Percentiles rank a stretch among this genome's conserved stretches.
phyloP scores from a whole-genome alignment of 768 basidiomycete genomes.

The Tephrocybe sp. region DNA sequence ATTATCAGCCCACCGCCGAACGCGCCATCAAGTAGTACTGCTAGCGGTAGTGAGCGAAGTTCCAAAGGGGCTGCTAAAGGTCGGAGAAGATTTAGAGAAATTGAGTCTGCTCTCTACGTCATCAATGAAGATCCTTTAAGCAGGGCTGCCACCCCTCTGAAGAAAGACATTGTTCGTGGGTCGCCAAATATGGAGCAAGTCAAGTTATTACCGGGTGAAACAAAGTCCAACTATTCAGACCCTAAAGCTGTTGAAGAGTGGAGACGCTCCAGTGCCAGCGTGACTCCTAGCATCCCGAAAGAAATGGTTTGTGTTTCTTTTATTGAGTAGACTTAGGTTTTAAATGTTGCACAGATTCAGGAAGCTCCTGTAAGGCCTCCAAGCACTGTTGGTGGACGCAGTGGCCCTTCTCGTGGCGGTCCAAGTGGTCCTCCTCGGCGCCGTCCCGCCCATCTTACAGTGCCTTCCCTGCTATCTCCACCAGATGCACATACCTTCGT shows the following conservation, averaged over 20 bases:
- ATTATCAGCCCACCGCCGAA: constrained; percentile 27
- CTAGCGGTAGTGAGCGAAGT: constrained; percentile 21
- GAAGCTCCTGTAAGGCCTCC: not conserved
- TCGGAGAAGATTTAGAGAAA: constrained; percentile 23
- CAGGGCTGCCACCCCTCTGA: constrained; percentile 24
- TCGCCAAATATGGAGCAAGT: constrained; percentile 8
- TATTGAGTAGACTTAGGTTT: not conserved
- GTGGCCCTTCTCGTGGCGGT: not conserved
- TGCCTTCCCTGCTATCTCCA: constrained; percentile 19
- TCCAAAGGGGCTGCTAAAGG: constrained; percentile 14
- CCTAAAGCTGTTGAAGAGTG: constrained; percentile 18
- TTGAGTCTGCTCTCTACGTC: constrained; percentile 30
- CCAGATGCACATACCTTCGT: not conserved
- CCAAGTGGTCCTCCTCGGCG: constrained; percentile 9
- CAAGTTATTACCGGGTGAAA: constrained; percentile 5
- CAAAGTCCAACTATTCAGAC: constrained; percentile 13
- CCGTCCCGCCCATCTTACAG: constrained; percentile 20
- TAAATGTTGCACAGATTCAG: not conserved
- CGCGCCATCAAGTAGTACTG: not conserved
- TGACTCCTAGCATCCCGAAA: not conserved
- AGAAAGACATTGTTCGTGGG: not conserved
- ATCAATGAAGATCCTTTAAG: constrained; percentile 41
- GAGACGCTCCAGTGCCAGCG: constrained; percentile 17
- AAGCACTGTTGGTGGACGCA: not conserved
- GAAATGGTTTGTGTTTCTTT: constrained; percentile 11